phyloP scores from a whole-genome alignment of 2,329 filamentous ascomycete species.

The Trichoderma cornu-damae region DNA sequence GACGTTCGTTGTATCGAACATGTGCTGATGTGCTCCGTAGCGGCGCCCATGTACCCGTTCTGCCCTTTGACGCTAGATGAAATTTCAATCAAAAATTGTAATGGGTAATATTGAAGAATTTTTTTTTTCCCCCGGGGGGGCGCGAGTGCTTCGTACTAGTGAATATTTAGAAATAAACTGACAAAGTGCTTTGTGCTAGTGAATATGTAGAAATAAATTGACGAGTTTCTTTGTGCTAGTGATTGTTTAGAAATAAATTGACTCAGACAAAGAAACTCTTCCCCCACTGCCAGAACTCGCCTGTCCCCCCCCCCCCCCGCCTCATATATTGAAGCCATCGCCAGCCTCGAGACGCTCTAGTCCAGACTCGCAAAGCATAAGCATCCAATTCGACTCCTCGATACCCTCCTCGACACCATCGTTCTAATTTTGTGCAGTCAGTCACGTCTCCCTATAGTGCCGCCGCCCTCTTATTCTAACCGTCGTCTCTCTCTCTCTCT shows the following conservation, averaged over 20 bases:
- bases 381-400: background rate
- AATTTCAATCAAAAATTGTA: background rate
- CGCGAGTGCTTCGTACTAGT: too few species aligned
- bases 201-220: too few species aligned
- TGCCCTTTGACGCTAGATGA: background rate
- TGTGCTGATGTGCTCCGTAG: conserved; percentile 10
- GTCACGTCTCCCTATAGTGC: background rate
- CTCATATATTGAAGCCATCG: conserved; percentile 16
- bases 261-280: background rate
- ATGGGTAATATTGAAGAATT: background rate
- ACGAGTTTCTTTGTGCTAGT: too few species aligned
- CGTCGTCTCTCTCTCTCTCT: background rate
- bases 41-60: background rate
- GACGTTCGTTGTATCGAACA: background rate
- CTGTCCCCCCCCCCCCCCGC: conserved; percentile 8
- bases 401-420: too few species aligned
- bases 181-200: too few species aligned
- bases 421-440: too few species aligned
- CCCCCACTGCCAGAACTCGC: background rate
- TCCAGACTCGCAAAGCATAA: background rate
- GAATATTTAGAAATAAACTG: too few species aligned
- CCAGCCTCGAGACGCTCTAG: background rate
- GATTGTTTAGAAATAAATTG: background rate
- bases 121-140: background rate
- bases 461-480: background rate